Evolutionary conservation across 805 yeast species (phyloP), one percentile per base, ranked within the genome.

Genomic region (Sungouiella blattae): DNA sequence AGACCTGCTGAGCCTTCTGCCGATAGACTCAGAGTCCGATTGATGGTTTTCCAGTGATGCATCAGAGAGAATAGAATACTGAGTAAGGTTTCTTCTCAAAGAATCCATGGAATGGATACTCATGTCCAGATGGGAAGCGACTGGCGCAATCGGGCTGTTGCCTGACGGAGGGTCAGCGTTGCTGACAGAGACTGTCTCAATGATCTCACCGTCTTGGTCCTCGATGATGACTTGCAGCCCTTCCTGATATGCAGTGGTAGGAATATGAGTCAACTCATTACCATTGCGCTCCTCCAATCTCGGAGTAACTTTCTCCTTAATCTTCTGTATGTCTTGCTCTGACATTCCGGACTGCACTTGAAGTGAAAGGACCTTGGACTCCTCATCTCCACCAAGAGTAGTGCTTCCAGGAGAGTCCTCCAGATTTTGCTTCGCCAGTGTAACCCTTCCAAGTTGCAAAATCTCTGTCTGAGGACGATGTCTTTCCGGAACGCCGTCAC

Each of bases 191-290:
- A 60, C 35, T 2, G 80, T 70, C 33, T 76, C 80, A 33, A 91
- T 52, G 28, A 88, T 72, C 53, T 89, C 96, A 36, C 98, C 98
- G 31, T 80, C 71, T 37, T 73, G 76, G 58, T 88, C 93, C 55
- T 91, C 98, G 36, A 91, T 69, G 35, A 89, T 74, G 24, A 89
- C 57, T 28, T 73, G 66, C 24, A 66, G 50, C 17, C 95, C 96
- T 47, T 87, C 95, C 30, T 76, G 77, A 56, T 56, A 71, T 3
- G 70, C 70, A 12, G 59, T 56, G 9, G 65, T 53, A 15, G 73
- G 64, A 15, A 32, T 6, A 8, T 20, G 18, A 17, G n/a, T 27
- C 12, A 8, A 6, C 12, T 16, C 22, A 6, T 4, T 18, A 17
- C 5, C 4, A 4, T 18, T 11, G 9, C 8, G 6, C 3, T 17